Percentiles rank a stretch among this genome's conserved stretches.
Conservation (phyloP, 768 basidiomycete species). For the Rhizopogon roseolus region DNA sequence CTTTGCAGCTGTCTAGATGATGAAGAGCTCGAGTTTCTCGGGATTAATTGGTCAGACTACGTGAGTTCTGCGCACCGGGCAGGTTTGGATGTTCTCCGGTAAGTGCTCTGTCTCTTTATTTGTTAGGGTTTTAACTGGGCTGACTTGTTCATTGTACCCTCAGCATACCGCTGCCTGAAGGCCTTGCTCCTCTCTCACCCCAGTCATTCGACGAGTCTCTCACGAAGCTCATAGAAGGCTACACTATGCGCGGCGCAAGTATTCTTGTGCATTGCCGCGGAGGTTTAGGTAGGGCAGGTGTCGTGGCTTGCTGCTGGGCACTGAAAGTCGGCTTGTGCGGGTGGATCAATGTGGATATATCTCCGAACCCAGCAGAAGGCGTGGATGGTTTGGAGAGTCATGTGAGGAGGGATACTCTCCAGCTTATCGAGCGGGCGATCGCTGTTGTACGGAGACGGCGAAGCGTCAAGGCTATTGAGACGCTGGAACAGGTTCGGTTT, state of each 20-base stretch:
- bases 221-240: constrained; percentile 56
- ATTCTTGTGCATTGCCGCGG: constrained; percentile 90
- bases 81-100: constrained; percentile 81
- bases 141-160: not conserved
- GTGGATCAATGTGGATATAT: constrained; percentile 38
- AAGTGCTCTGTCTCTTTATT: constrained; percentile 8
- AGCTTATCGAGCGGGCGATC: constrained; percentile 71
- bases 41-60: constrained; percentile 85
- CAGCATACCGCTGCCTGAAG: constrained; percentile 87
- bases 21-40: constrained; percentile 76
- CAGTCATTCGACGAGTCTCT: constrained; percentile 63
- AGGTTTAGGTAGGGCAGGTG: constrained; percentile 89
- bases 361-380: not conserved
- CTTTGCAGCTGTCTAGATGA: constrained; percentile 74
- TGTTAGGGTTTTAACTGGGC: not conserved
- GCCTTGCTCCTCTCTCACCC: constrained; percentile 66
- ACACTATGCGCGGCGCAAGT: constrained; percentile 67
- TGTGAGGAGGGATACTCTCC: constrained; percentile 45
- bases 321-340: constrained; percentile 88
- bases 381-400: constrained; percentile 1
- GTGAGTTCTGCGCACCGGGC: constrained; percentile 49
- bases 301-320: constrained; percentile 91
- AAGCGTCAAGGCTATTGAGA: constrained; percentile 90
- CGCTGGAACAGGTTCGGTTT: constrained; percentile 87
- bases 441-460: constrained; percentile 67